Conservation (phyloP, 2,329 filamentous ascomycete species). For the Ophiostoma ips region DNA sequence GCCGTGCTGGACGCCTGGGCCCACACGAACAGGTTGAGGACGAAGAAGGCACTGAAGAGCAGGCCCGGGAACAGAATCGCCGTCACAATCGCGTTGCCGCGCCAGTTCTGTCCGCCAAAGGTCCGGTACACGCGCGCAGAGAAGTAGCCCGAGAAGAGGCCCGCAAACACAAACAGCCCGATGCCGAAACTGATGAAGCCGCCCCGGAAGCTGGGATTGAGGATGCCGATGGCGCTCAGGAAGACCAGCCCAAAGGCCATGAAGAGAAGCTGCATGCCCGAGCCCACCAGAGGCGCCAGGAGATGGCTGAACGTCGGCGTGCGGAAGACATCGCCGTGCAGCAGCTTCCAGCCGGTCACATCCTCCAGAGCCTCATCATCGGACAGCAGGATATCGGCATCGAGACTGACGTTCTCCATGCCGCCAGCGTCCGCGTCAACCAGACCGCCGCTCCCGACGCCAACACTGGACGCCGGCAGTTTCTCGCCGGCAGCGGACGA, state of each 20-base stretch:
- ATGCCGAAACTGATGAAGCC: slow-evolving; percentile 77
- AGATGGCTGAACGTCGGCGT: slow-evolving; percentile 56
- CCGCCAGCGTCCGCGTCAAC: slow-evolving; percentile 34
- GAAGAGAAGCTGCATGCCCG: slow-evolving; percentile 74
- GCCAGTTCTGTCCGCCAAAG: slow-evolving; percentile 62
- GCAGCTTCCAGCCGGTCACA: slow-evolving; percentile 73
- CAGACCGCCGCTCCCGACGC: slow-evolving; percentile 28
- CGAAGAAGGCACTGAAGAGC: slow-evolving; percentile 58
- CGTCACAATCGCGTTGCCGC: slow-evolving; percentile 63
- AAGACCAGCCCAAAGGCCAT: slow-evolving; percentile 61
- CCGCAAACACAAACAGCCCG: slow-evolving; percentile 71
- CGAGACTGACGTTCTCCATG: slow-evolving; percentile 25
- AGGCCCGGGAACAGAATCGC: slow-evolving; percentile 68
- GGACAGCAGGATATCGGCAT: slow-evolving; percentile 36
- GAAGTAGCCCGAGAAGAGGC: slow-evolving; percentile 76
- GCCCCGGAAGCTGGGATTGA: slow-evolving; percentile 82
- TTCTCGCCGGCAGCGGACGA: slow-evolving; percentile 29
- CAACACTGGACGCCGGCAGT: slow-evolving; percentile 17
- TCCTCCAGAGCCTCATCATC: slow-evolving; percentile 68
- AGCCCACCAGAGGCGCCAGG: slow-evolving; percentile 68
- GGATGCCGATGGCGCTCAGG: slow-evolving; percentile 59
- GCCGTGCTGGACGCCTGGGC: slow-evolving; percentile 78
- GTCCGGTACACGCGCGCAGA: slow-evolving; percentile 73
- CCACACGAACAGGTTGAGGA: slow-evolving; percentile 83
- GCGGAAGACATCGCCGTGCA: slow-evolving; percentile 81